Evolutionary conservation across 2,329 filamentous ascomycete genomes (phyloP), one percentile per base, ranked within the genome.

Genomic region (Graphiopsis chlorocephala): DNA sequence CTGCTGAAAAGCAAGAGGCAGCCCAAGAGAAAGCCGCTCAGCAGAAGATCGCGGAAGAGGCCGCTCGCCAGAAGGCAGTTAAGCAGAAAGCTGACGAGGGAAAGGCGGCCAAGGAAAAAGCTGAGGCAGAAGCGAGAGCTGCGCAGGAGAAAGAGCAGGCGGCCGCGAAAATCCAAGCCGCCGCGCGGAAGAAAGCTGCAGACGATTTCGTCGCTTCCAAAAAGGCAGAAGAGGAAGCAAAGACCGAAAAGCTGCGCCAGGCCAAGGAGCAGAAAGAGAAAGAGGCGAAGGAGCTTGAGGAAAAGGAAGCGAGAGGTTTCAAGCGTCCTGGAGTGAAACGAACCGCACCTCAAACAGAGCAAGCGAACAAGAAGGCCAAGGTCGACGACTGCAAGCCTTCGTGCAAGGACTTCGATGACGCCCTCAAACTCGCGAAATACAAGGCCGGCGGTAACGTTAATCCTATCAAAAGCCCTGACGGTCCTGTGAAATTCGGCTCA

Each of bases 311-410:
- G 10, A 31, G 17, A 8, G 53, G 31, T 25, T 15, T 20, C 53
- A 56, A 56, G 20, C n/a, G 20, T 11, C 31, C 53, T 38, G n/a
- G 53, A 14, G 29, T 31, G 7, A 56, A 56, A 38, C 53, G 53
- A 56, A 4, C 29, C 14, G 26, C 25, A 4, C 53, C 53, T n/a
- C 29, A 23, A 20, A 14, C 15, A 17, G 57, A 31, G 26, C 15
- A 31, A 15, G 35, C 57, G 7, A 60, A 45, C 57, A 47, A 60
- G 38, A 60, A 60, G 4, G 57, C 38, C 8, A 60, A 47, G 26
- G 15, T 25, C 17, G 59, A 31, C 42, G n/a, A 60, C 3, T 45
- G 38, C 38, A 60, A 48, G 26, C 11, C 10, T 7, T 15, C 33
- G 8, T 58, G 55, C 42, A 14, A 33, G 42, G n/a, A 11, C 17